Evolutionary conservation across 805 yeast species (phyloP).

Genomic region (Ogataea philodendri): DNA sequence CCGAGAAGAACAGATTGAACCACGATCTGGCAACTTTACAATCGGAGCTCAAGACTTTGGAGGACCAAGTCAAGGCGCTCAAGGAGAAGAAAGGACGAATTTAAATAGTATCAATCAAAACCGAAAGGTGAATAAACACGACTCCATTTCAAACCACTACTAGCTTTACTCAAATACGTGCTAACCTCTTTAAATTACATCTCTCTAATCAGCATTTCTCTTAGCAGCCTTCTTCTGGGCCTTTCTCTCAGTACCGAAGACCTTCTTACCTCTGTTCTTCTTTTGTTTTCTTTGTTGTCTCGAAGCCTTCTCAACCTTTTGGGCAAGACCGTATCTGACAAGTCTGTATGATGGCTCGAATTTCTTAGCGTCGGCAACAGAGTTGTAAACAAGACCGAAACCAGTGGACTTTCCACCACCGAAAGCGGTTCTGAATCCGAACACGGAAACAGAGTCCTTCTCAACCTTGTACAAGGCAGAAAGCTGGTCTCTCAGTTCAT

Average conservation of each 20-base stretch:
- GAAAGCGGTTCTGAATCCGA: slow-evolving; percentile 98
- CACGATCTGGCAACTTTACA: slow-evolving; percentile 91
- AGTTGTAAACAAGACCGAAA: slow-evolving; percentile 98
- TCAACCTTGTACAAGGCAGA: slow-evolving; percentile 64
- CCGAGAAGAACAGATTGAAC: slow-evolving; percentile 90
- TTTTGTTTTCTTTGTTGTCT: slow-evolving; percentile 99
- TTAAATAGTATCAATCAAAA: slow-evolving; percentile 14
- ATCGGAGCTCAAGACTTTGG: slow-evolving; percentile 66
- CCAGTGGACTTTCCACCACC: slow-evolving; percentile 99
- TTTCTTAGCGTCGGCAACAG: slow-evolving; percentile 95
- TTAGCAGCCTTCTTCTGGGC: slow-evolving; percentile 90
- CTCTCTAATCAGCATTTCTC: slow-evolving; percentile 77
- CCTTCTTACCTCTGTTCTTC: slow-evolving; percentile 99
- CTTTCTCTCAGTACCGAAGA: slow-evolving; percentile 97
- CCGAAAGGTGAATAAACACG: slow-evolving; percentile 8
- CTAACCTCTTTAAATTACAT: slow-evolving; percentile 11
- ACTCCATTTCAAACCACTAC: no score
- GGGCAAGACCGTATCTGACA: slow-evolving; percentile 97
- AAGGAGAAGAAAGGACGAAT: slow-evolving; percentile 50
- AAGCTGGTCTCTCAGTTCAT: slow-evolving; percentile 84
- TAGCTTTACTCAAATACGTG: slow-evolving; percentile 12
- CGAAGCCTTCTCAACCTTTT: slow-evolving; percentile 93
- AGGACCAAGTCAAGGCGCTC: slow-evolving; percentile 68
- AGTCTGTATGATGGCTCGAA: slow-evolving; percentile 99
- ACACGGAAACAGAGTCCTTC: slow-evolving; percentile 79